phyloP scores from a whole-genome alignment of 345 rosid genomes.

The Angophora floribunda region DNA sequence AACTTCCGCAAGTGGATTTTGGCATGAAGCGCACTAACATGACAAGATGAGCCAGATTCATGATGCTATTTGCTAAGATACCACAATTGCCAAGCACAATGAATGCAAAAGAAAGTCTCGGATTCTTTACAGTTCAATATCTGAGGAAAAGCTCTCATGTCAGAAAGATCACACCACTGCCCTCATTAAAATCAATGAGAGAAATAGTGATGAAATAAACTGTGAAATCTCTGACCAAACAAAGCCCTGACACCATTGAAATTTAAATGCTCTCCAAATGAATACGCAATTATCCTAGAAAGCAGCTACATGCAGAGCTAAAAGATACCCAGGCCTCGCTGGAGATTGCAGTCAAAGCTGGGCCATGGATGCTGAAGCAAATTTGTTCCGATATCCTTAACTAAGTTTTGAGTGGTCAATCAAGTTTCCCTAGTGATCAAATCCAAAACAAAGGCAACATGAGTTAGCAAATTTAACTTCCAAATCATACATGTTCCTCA shows the following conservation, averaged over 20 bases:
- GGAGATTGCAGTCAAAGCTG: not conserved
- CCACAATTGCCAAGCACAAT: not conserved
- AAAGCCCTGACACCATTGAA: not conserved
- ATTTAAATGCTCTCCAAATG: not conserved
- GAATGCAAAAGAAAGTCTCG: not conserved
- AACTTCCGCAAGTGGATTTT: not conserved
- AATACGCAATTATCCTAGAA: not conserved
- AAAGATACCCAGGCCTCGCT: not conserved
- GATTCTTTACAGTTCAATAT: not conserved
- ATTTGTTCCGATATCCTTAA: not conserved
- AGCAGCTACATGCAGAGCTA: not conserved
- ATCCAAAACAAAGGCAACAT: not conserved
- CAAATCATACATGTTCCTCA: slow-evolving; percentile 68
- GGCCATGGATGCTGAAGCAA: not conserved
- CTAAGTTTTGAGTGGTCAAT: not conserved
- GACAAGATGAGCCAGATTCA: not conserved
- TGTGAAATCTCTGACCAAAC: not conserved
- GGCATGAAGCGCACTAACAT: not conserved
- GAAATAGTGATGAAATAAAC: not conserved
- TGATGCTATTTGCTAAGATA: not conserved
- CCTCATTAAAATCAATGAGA: not conserved
- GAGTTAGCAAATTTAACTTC: not conserved
- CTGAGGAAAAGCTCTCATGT: not conserved
- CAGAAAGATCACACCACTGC: not conserved
- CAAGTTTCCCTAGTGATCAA: not conserved